These are phyloP conservation scores for Albatrellus ellisii DNA, from an alignment of 768 basidiomycete species.

Conservation along the genomic window DNA sequence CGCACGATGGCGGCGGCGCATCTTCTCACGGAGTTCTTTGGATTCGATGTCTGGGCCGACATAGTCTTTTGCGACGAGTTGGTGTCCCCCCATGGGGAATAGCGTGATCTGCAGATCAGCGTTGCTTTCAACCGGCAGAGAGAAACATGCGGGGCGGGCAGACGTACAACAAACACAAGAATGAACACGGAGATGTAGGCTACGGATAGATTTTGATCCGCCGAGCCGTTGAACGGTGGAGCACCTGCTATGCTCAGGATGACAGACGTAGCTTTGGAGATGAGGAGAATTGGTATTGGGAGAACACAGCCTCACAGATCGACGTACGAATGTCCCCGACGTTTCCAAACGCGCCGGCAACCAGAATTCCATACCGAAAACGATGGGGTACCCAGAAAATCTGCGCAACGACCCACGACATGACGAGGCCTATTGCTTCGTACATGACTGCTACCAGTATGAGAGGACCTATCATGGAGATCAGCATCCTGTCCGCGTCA, in stretches of 20 bases:
- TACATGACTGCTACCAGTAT: slow-evolving; percentile 49
- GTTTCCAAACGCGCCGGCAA: slow-evolving; percentile 59
- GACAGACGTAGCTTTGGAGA: slow-evolving; percentile 43
- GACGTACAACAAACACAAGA: slow-evolving; percentile 42
- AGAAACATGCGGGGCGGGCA: not conserved
- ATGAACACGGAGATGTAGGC: slow-evolving; percentile 54
- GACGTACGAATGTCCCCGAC: slow-evolving; percentile 57
- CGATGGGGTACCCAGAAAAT: slow-evolving; percentile 70
- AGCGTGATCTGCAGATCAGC: slow-evolving; percentile 35
- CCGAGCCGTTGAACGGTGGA: slow-evolving; percentile 44
- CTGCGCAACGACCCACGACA: slow-evolving; percentile 43
- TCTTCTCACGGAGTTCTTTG: slow-evolving; percentile 36
- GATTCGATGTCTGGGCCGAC: slow-evolving; percentile 47
- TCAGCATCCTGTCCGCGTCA: not conserved
- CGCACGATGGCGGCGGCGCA: slow-evolving; percentile 25
- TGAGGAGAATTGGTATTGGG: not conserved
- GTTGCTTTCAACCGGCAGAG: not conserved
- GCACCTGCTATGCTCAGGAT: slow-evolving; percentile 47
- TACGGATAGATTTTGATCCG: slow-evolving; percentile 47
- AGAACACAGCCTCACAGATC: not conserved
- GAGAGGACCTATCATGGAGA: slow-evolving; percentile 32
- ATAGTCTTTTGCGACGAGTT: slow-evolving; percentile 47
- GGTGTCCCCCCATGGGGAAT: slow-evolving; percentile 48
- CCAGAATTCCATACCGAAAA: slow-evolving; percentile 57
- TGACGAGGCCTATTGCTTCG: slow-evolving; percentile 35